phyloP scores from a whole-genome alignment of 164 flowering plant species.

The Akebia trifoliata region DNA sequence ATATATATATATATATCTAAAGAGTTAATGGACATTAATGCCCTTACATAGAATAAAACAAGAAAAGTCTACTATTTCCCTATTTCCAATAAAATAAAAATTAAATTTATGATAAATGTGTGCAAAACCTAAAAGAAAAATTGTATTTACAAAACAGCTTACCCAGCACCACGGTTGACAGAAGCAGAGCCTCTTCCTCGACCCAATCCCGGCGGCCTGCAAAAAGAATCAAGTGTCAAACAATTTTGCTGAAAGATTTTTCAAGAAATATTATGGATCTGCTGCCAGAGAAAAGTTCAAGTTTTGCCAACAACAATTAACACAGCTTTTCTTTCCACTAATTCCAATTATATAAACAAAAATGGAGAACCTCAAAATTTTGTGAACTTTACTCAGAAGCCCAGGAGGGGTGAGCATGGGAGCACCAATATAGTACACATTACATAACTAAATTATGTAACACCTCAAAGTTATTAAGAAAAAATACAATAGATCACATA shows the following conservation, averaged over 20 bases:
- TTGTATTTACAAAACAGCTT: conserved; percentile 11
- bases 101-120: background rate
- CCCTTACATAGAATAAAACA: too few species aligned
- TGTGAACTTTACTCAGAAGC: too few species aligned
- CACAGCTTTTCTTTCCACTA: background rate
- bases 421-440: too few species aligned
- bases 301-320: background rate
- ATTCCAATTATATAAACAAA: too few species aligned
- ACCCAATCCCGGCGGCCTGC: conserved; percentile 47
- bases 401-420: too few species aligned
- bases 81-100: background rate
- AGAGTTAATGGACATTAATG: too few species aligned
- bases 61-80: too few species aligned
- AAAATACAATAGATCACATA: too few species aligned
- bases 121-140: background rate
- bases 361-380: background rate
- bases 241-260: background rate
- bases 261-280: background rate
- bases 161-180: conserved; percentile 39
- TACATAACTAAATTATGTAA: too few species aligned
- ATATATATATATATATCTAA: too few species aligned
- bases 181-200: conserved; percentile 26
- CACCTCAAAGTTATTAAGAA: too few species aligned
- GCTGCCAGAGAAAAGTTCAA: background rate
- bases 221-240: conserved; percentile 2